Evolutionary conservation across 768 basidiomycete species (phyloP).

Genomic region (Xerocomellus dryophilus): DNA sequence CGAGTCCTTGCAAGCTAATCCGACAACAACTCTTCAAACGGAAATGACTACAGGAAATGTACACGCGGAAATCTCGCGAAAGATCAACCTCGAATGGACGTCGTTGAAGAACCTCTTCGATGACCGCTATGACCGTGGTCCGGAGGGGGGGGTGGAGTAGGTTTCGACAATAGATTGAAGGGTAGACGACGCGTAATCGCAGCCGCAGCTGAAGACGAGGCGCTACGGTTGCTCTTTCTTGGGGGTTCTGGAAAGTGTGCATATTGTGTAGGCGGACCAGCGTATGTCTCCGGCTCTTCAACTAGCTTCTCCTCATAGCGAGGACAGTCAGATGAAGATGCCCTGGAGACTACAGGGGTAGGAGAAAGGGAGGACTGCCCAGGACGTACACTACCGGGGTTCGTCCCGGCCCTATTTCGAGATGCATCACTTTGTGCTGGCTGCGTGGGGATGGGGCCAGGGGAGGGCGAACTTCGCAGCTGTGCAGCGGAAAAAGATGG

Average conservation of each 20-base stretch:
- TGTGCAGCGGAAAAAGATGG: conserved; percentile 80
- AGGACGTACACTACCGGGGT: conserved; percentile 48
- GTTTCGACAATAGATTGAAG: conserved; percentile 66
- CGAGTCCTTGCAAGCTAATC: conserved; percentile 25
- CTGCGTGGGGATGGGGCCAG: conserved; percentile 32
- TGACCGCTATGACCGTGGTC: conserved; percentile 33
- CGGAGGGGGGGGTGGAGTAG: conserved; percentile 33
- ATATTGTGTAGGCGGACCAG: conserved; percentile 69
- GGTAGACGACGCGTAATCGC: conserved; percentile 55
- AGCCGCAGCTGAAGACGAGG: conserved; percentile 47
- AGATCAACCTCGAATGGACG: conserved; percentile 33
- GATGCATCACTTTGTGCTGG: conserved; percentile 41
- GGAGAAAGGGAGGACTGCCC: conserved; percentile 40
- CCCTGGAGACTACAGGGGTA: conserved; percentile 44
- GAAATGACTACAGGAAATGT: conserved; percentile 7
- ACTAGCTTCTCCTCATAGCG: conserved; percentile 35
- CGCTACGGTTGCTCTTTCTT: conserved; percentile 37
- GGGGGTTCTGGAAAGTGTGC: conserved; percentile 73
- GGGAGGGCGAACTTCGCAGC: conserved; percentile 51
- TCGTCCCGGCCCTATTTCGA: conserved; percentile 66
- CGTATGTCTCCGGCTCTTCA: conserved; percentile 50
- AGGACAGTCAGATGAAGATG: conserved; percentile 55
- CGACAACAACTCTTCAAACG: conserved; percentile 21
- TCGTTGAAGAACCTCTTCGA: conserved; percentile 43
- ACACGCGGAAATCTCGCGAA: conserved; percentile 1